A percentile compares a stretch with the other conserved stretches of the same genome.
phyloP scores from a whole-genome alignment of 2,329 filamentous ascomycete species.

The Colletotrichum nymphaeae region DNA sequence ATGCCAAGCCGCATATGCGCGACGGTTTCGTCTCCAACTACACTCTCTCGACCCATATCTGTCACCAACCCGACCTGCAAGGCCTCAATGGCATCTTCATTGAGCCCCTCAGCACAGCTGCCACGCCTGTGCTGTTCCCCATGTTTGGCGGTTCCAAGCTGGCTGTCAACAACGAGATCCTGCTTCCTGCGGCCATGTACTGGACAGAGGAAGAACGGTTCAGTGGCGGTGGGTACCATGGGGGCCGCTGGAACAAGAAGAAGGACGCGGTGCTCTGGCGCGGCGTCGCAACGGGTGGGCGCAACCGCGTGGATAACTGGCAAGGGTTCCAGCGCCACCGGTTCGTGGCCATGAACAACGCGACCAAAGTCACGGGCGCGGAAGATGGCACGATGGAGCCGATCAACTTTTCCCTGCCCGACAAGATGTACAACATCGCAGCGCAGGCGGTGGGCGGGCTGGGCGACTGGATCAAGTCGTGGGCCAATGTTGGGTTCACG shows the following conservation, averaged over 20 bases:
- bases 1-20: conserved; percentile 60
- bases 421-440: conserved; percentile 58
- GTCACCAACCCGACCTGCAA: conserved; percentile 73
- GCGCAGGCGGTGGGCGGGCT: conserved; percentile 57
- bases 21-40: conserved; percentile 72
- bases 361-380: conserved; percentile 64
- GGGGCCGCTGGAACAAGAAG: conserved; percentile 69
- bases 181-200: conserved; percentile 77
- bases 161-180: conserved; percentile 76
- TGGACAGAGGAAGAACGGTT: conserved; percentile 73
- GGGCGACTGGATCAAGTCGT: conserved; percentile 60
- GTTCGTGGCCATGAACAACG: conserved; percentile 79
- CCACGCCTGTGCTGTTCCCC: conserved; percentile 69
- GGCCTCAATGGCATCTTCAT: conserved; percentile 74
- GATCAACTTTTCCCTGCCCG: conserved; percentile 66
- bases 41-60: conserved; percentile 70
- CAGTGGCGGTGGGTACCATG: conserved; percentile 65
- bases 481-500: conserved; percentile 64
- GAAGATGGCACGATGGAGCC: conserved; percentile 56
- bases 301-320: conserved; percentile 72
- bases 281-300: conserved; percentile 74
- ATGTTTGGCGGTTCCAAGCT: conserved; percentile 78
- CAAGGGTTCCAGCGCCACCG: conserved; percentile 79
- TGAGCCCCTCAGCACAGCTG: conserved; percentile 65
- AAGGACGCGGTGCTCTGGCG: conserved; percentile 68